Evolutionary conservation across 208 protist genomes (phyloP).

Genomic region (Trypanosoma caninum): DNA sequence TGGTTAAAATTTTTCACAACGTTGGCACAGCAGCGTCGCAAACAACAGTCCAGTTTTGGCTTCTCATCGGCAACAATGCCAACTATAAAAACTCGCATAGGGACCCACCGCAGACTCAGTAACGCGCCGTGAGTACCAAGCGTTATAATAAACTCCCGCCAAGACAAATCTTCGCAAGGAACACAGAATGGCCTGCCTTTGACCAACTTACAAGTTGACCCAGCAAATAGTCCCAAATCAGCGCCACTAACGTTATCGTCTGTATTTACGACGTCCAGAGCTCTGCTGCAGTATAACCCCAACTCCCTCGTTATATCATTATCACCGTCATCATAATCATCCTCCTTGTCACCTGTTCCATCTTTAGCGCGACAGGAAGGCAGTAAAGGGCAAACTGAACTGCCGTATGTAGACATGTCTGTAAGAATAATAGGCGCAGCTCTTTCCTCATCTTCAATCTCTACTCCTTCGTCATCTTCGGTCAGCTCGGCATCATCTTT

Average conservation of each 20-base stretch:
- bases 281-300: background rate
- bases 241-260: background rate
- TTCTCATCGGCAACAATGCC: slow-evolving; percentile 23
- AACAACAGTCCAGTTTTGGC: slow-evolving; percentile 39
- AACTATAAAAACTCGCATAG: slow-evolving; percentile 47
- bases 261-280: background rate
- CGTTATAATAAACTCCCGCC: slow-evolving; percentile 37
- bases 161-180: slow-evolving; percentile 30
- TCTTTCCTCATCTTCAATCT: slow-evolving; percentile 1
- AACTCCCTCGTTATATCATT: background rate
- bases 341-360: background rate
- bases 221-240: background rate
- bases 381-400: slow-evolving; percentile 25
- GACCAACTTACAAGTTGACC: background rate
- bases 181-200: slow-evolving; percentile 28
- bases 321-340: background rate
- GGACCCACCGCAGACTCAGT: slow-evolving; percentile 51
- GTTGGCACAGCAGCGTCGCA: slow-evolving; percentile 50
- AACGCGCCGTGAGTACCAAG: slow-evolving; percentile 52
- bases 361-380: background rate
- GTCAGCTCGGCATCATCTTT: background rate
- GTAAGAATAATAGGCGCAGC: slow-evolving; percentile 44
- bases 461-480: background rate
- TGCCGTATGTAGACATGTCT: slow-evolving; percentile 78
- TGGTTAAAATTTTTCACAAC: slow-evolving; percentile 15